These are phyloP conservation scores for Cutaneotrichosporon arboriforme DNA, from an alignment of 1,284 basidiomycete species.

Conservation along the genomic window DNA sequence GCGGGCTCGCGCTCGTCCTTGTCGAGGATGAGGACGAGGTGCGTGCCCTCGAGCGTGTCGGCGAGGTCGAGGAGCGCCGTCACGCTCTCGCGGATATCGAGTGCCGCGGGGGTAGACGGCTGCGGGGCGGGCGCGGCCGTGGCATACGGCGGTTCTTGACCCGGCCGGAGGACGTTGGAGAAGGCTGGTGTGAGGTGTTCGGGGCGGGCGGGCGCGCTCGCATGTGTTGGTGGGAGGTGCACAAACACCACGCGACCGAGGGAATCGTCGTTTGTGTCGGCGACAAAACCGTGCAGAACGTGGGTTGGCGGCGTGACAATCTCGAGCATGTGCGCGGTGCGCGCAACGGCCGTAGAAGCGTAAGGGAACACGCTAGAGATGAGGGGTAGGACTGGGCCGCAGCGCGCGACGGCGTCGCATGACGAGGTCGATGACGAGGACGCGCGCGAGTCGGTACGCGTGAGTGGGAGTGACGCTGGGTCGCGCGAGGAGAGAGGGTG, in stretches of 20 bases:
- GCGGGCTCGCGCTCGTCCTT: constrained; percentile 38
- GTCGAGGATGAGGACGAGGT: constrained; percentile 42
- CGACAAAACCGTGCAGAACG: constrained; percentile 38
- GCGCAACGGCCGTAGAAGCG: constrained; percentile 28
- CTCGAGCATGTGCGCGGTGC: constrained; percentile 33
- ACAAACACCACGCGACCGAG: constrained; percentile 38
- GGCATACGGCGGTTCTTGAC: constrained; percentile 33
- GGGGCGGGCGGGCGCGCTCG: constrained; percentile 17
- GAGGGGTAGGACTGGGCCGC: constrained; percentile 30
- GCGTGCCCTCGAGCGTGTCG: constrained; percentile 37
- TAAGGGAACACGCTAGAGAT: constrained; percentile 41
- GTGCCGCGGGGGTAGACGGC: constrained; percentile 17
- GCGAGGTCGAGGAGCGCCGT: constrained; percentile 46
- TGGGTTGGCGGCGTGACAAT: constrained; percentile 42
- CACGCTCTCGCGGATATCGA: constrained; percentile 44
- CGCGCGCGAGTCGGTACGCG: constrained; percentile 1
- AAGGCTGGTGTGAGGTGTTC: constrained; percentile 38
- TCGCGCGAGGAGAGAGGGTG: neutral
- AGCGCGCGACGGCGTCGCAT: neutral
- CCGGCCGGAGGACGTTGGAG: constrained; percentile 38
- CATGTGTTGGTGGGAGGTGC: constrained; percentile 31
- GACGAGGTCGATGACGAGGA: neutral
- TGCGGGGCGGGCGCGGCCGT: constrained; percentile 20
- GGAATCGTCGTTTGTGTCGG: constrained; percentile 22
- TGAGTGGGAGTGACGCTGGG: neutral